Conservation (phyloP, 2,329 filamentous ascomycete species). For the Malbranchea zuffiana region DNA sequence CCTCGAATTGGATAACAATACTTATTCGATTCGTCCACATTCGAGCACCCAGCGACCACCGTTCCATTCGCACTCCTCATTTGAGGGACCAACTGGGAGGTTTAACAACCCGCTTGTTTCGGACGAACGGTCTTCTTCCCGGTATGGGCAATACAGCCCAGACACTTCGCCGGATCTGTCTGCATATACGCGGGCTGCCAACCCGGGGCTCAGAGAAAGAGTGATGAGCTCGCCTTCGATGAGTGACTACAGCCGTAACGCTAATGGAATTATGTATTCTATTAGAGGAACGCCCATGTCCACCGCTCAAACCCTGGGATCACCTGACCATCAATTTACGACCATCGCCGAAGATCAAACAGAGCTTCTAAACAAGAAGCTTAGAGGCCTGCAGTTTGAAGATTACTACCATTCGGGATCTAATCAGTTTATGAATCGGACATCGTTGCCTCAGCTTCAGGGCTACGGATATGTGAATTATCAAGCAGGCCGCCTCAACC, state of each 20-base stretch:
- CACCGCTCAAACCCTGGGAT: background rate
- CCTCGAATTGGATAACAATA: slow-evolving; percentile 13
- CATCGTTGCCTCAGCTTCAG: slow-evolving; percentile 24
- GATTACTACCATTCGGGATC: slow-evolving; percentile 22
- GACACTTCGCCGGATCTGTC: slow-evolving; percentile 25
- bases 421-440: slow-evolving; percentile 17
- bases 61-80: slow-evolving; percentile 27
- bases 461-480: slow-evolving; percentile 25
- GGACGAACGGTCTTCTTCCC: slow-evolving; percentile 18
- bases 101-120: slow-evolving; percentile 30
- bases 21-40: slow-evolving; percentile 20
- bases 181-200: slow-evolving; percentile 28
- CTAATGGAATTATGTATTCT: slow-evolving; percentile 37
- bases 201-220: slow-evolving; percentile 34
- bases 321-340: slow-evolving; percentile 4
- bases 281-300: slow-evolving; percentile 33
- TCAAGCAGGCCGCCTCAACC: slow-evolving; percentile 24
- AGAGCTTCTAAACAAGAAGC: slow-evolving; percentile 39
- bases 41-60: slow-evolving; percentile 20
- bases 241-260: slow-evolving; percentile 37
- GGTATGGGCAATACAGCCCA: slow-evolving; percentile 22
- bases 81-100: slow-evolving; percentile 38
- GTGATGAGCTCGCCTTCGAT: slow-evolving; percentile 36
- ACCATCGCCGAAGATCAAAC: slow-evolving; percentile 37
- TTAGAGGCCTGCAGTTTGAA: slow-evolving; percentile 38